Percentiles rank a stretch among this genome's conserved stretches.
Conservation (phyloP, 1,139 yeast genomes). For the Yamadazyma triangularis region DNA sequence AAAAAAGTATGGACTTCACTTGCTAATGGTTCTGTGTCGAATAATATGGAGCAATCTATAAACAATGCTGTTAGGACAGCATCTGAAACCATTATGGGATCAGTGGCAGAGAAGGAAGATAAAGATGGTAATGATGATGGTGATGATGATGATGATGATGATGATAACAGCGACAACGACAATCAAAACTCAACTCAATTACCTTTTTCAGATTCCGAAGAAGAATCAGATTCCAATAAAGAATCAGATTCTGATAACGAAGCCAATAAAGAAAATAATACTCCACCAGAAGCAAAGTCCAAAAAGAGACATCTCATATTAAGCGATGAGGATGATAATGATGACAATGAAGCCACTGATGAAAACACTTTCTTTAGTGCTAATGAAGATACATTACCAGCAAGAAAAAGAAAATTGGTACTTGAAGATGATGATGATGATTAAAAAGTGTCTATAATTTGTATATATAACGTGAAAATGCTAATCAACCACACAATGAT, state of each 20-base stretch:
- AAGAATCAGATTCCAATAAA: slow-evolving; percentile 1
- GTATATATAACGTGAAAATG: neutral
- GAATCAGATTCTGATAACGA: slow-evolving; percentile 1
- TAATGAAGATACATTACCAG: slow-evolving; percentile 4
- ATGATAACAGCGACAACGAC: neutral
- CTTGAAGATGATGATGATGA: slow-evolving; percentile 24
- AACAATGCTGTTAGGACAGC: slow-evolving; percentile 22
- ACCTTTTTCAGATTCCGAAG: slow-evolving; percentile 3
- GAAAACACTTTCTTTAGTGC: slow-evolving; percentile 9
- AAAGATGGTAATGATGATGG: too few relatives aligned
- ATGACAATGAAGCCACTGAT: slow-evolving; percentile 1
- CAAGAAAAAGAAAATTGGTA: slow-evolving; percentile 13
- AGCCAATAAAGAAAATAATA: slow-evolving; percentile 10
- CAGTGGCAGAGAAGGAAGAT: slow-evolving; percentile 4
- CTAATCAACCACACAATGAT: slow-evolving; percentile 37
- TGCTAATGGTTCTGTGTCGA: slow-evolving; percentile 15
- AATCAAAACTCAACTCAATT: slow-evolving; percentile 1
- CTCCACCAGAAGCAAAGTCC: slow-evolving; percentile 6
- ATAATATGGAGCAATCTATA: slow-evolving; percentile 9
- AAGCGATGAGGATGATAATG: slow-evolving; percentile 25
- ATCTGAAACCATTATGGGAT: neutral
- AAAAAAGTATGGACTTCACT: slow-evolving; percentile 34
- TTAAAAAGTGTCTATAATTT: slow-evolving; percentile 1
- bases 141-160: slow-evolving; percentile 3
- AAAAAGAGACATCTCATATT: slow-evolving; percentile 15